These are phyloP conservation scores for Pythium aquatile DNA, from an alignment of 352 stramenopile species.

Conservation along the genomic window DNA sequence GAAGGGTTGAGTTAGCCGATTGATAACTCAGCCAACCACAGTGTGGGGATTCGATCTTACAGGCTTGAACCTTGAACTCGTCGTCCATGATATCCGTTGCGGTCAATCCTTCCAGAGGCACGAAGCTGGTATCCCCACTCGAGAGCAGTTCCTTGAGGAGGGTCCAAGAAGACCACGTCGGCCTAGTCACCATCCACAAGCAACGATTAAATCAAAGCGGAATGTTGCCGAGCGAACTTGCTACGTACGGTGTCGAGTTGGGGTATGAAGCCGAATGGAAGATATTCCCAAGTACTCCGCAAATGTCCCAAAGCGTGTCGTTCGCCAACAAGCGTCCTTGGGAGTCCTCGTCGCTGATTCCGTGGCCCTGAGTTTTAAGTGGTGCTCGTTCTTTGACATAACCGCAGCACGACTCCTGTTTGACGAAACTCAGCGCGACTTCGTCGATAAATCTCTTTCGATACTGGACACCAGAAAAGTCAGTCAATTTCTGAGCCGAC, in stretches of 20 bases:
- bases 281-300: conserved; percentile 5
- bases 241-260: neutral
- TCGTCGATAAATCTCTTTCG: conserved; percentile 21
- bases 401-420: conserved; percentile 12
- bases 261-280: conserved; percentile 4
- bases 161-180: conserved; percentile 10
- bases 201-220: neutral
- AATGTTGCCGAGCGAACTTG: neutral
- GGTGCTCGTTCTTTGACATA: conserved; percentile 24
- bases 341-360: conserved; percentile 9
- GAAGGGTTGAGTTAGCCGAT: neutral
- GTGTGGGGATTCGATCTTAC: neutral
- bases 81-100: neutral
- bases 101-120: conserved; percentile 6
- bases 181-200: neutral
- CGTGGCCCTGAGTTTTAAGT: neutral
- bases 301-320: conserved; percentile 25
- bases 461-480: conserved; percentile 18
- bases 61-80: conserved; percentile 22
- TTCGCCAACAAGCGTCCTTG: conserved; percentile 22
- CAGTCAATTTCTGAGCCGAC: neutral
- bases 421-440: conserved; percentile 14
- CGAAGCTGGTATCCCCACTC: neutral
- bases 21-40: neutral
- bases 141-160: conserved; percentile 20